Evolutionary conservation across 257 asterid species (phyloP).

Genomic region (Cordia subcordata): DNA sequence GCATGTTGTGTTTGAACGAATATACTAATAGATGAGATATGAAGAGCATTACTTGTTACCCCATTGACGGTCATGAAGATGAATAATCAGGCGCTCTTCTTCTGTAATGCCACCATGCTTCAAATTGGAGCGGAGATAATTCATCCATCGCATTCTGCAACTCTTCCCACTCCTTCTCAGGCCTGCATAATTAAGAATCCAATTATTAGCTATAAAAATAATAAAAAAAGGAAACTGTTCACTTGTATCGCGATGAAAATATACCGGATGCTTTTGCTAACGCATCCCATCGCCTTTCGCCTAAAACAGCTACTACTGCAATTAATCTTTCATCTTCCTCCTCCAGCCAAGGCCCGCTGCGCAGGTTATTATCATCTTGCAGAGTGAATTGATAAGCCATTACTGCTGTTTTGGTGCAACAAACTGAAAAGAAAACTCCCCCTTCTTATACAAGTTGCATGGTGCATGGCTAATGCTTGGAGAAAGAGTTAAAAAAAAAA

Average conservation of each 20-base stretch:
- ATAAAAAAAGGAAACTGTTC: too few relatives aligned
- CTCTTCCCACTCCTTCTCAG: slow-evolving; percentile 68
- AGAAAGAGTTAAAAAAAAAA: not conserved
- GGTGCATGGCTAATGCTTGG: slow-evolving; percentile 12
- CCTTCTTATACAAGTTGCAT: slow-evolving; percentile 23
- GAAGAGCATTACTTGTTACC: slow-evolving; percentile 52
- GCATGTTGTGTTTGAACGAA: too few relatives aligned
- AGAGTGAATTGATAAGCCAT: slow-evolving; percentile 19
- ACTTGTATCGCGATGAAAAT: too few relatives aligned
- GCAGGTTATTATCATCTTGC: slow-evolving; percentile 36
- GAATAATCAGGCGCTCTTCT: slow-evolving; percentile 44
- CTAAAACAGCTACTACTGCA: slow-evolving; percentile 43
- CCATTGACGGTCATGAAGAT: slow-evolving; percentile 57
- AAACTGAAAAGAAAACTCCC: too few relatives aligned
- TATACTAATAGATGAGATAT: not conserved
- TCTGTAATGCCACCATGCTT: slow-evolving; percentile 59
- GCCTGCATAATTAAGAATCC: too few relatives aligned
- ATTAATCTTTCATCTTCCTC: slow-evolving; percentile 62
- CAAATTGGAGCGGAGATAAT: slow-evolving; percentile 60
- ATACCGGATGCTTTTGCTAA: slow-evolving; percentile 72
- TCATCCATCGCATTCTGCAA: slow-evolving; percentile 80
- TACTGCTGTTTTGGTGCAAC: not conserved
- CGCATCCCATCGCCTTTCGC: slow-evolving; percentile 68
- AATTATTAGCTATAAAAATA: too few relatives aligned
- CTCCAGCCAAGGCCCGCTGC: slow-evolving; percentile 69